Percentiles rank a stretch among this genome's conserved stretches.
These are phyloP conservation scores for Kwoniella sp. DNA, from an alignment of 768 basidiomycete genomes.

Conservation along the genomic window DNA sequence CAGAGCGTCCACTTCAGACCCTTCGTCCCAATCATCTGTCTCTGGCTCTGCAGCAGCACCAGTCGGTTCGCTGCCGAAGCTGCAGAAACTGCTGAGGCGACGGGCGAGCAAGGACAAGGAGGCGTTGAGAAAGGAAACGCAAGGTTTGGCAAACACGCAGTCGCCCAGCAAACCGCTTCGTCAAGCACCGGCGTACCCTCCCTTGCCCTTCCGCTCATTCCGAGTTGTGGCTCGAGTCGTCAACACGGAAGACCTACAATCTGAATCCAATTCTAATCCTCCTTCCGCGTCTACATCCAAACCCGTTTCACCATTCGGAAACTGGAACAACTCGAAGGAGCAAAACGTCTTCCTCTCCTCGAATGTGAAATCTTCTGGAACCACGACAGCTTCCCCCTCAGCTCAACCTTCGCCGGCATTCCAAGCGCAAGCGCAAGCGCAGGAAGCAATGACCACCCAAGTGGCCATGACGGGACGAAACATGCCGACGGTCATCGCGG, in stretches of 20 bases:
- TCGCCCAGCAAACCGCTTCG: not conserved
- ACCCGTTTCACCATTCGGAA: conserved; percentile 8
- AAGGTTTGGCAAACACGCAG: not conserved
- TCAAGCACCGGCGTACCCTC: conserved; percentile 21
- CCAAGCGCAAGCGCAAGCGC: not conserved
- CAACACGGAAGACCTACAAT: conserved; percentile 68
- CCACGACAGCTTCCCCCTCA: conserved; percentile 5
- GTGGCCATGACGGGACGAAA: conserved; percentile 63
- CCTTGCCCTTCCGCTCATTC: conserved; percentile 64
- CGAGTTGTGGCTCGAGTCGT: conserved; percentile 74
- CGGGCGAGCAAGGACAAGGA: conserved; percentile 43
- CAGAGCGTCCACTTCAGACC: conserved; percentile 24
- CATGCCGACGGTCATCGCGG: conserved; percentile 61
- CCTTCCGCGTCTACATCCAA: not conserved
- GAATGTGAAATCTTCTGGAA: no score
- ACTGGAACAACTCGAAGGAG: conserved; percentile 4
- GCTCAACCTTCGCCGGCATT: conserved; percentile 6
- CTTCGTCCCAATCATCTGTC: conserved; percentile 5
- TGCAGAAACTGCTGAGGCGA: conserved; percentile 46
- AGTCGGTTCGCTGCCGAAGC: conserved; percentile 39
- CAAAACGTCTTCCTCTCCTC: conserved; percentile 12
- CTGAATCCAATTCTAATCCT: conserved; percentile 16
- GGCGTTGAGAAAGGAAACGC: conserved; percentile 21
- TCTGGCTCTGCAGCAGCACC: conserved; percentile 9
- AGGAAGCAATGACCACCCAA: conserved; percentile 18